Base-by-base conservation (phyloP, 75 land plant genomes). In the Sequoia sempervirens region DNA sequence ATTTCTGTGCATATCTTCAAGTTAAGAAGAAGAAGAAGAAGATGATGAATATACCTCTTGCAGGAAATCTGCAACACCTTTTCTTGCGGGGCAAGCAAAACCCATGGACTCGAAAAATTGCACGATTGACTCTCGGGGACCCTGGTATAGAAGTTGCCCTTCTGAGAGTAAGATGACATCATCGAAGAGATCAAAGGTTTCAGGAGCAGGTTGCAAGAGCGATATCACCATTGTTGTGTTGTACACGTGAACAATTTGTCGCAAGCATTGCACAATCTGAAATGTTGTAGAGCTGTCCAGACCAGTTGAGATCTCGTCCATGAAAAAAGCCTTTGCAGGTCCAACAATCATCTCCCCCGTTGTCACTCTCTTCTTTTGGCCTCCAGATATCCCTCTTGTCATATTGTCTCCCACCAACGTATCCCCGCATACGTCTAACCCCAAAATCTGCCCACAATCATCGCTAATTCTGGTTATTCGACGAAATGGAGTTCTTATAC, bases 101-200 rank as follows among this genome's bases (percentile, higher is more conserved):
- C 89, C 88, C 85, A 85, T 93, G 96, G 76, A 13, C 96, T 93
- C 93, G 84, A 96, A 96, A 82, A 96, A 96, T 28, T 89, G 89
- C 0, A 94, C 87, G 7, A 91, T 90, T 38, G 84, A 82, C 8
- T 96, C 92, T 13, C 92, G 90, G 5, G 98, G 98, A 37, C 98
- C 98, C 80, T 91, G 90, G 69, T 94, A 96, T 64, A 96, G 88
- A 83, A 94, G 89, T 30, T 94, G 89, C 20, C 95, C 96, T 36
- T 96, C 98, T n/a, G 87, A 87, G 2, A 88, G 47, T 1, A 86
- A 85, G 46, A 88, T 70, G 20, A 88, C 32, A 81, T 88, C 89
- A 58, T 88, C 89, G 69, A 88, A 88, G 4, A 85, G 84, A 15
- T 85, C 81, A 82, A 82, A 88, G 17, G 70, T 83, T 74, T 86